Evolutionary conservation across 2,329 filamentous ascomycete species (phyloP).

Genomic region (Exophiala sp.): DNA sequence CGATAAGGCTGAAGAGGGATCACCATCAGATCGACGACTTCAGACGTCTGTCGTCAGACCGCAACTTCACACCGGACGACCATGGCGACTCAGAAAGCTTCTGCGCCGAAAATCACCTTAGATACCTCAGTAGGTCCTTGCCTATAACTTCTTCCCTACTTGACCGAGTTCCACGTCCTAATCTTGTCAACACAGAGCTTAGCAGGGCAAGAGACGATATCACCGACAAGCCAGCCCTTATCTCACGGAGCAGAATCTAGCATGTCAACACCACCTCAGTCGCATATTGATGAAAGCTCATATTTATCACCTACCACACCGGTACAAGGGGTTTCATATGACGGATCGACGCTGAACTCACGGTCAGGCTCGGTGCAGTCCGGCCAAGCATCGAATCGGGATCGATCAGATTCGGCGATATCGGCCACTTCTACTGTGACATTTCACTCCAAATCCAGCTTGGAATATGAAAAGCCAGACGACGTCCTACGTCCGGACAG

Average conservation of each 20-base stretch:
- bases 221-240: conserved; percentile 11
- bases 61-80: too few relatives aligned
- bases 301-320: conserved; percentile 33
- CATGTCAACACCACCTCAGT: conserved; percentile 26
- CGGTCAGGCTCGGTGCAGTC: conserved; percentile 39
- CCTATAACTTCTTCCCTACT: neutral
- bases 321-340: conserved; percentile 33
- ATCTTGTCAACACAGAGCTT: conserved; percentile 15
- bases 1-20: neutral
- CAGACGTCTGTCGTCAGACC: too few relatives aligned
- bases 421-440: conserved; percentile 23
- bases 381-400: conserved; percentile 30
- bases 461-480: conserved; percentile 29
- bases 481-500: conserved; percentile 63
- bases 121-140: conserved; percentile 27
- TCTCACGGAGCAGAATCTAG: conserved; percentile 17
- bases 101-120: conserved; percentile 21
- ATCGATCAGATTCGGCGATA: conserved; percentile 32
- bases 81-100: conserved; percentile 19
- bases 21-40: too few relatives aligned
- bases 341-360: conserved; percentile 44
- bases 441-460: conserved; percentile 23
- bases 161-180: conserved; percentile 11
- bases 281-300: conserved; percentile 22
- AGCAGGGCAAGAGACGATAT: conserved; percentile 9